Evolutionary conservation across 345 rosid genomes (phyloP), one percentile per base, ranked within the genome.

Genomic region (Hypericum androsaemum): DNA sequence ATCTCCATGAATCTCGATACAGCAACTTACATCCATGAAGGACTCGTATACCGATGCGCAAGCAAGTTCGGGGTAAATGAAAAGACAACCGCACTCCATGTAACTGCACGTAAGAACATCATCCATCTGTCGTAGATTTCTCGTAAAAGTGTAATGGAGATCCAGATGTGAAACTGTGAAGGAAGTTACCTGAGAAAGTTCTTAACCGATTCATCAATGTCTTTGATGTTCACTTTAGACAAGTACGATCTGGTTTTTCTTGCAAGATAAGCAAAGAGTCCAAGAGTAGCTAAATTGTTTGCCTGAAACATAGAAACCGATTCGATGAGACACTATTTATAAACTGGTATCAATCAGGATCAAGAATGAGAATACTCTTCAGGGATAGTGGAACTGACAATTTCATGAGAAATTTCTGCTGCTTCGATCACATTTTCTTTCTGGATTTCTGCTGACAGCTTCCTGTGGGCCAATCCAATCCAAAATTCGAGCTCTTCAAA

Each of bases 41-140:
- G 60, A 58, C 61, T 80, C 84, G 66, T 80, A 83, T 22, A 65
- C 59, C 15, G 74, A 60, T 53, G 74, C 61, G 5, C 77, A 72
- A 57, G 80, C 66, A 57, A 77, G 68, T 54, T 74, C 82, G 0
- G 80, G 76, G 68, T 70, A 78, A 60, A 76, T 66, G 68, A 83
- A 83, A 68, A 77, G 63, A 59, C 71, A 70, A 13, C 86, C 84
- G 40, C 84, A 83, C 66, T 83, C 90, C 84, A 83, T 59, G 66
- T 74, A 80, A 59, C 86, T 83, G 77, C 70, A 60, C 37, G 50
- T 61, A 45, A 59, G 41, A 32, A 57, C 37, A 56, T 11, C 6
- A 56, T 12, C 53, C 6, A 56, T 12, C 53, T 32, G 37, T 48
- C 58, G 53, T 15, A 6, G 39, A 16, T 52, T 6, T 39, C 37